These are phyloP conservation scores for Kwoniella dejecticola DNA, from an alignment of 768 basidiomycete species.

Conservation along the genomic window DNA sequence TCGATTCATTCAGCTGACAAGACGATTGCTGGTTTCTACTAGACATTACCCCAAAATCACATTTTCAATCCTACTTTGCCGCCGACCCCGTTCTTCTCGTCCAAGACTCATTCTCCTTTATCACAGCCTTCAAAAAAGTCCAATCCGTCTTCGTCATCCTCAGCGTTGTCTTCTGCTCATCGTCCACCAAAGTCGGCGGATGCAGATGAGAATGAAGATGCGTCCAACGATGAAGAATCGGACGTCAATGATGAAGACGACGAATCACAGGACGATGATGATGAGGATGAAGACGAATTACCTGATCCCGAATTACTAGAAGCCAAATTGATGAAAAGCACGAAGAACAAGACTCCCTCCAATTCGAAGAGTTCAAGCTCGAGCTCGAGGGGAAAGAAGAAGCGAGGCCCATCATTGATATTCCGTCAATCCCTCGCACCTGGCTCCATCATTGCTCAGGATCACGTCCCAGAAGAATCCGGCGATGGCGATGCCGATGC, in stretches of 20 bases:
- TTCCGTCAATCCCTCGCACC: slow-evolving; percentile 41
- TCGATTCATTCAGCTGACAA: slow-evolving; percentile 4
- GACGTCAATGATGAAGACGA: slow-evolving; percentile 22
- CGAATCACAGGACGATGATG: slow-evolving; percentile 19
- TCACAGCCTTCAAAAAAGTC: slow-evolving; percentile 7
- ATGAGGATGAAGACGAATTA: slow-evolving; percentile 38
- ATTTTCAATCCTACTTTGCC: slow-evolving; percentile 69
- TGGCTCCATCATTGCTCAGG: slow-evolving; percentile 3
- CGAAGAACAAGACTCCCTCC: slow-evolving; percentile 15
- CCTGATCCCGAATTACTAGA: slow-evolving; percentile 49
- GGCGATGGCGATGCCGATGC: background rate
- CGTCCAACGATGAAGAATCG: slow-evolving; percentile 7
- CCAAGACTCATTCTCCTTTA: slow-evolving; percentile 69
- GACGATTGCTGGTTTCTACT: background rate
- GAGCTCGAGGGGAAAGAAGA: slow-evolving; percentile 18
- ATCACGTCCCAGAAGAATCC: background rate
- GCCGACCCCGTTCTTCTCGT: slow-evolving; percentile 61
- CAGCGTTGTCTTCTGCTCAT: background rate
- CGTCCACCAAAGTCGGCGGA: slow-evolving; percentile 1
- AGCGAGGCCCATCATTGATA: slow-evolving; percentile 48
- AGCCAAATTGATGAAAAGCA: slow-evolving; percentile 24
- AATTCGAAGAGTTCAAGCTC: slow-evolving; percentile 2
- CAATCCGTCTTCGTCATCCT: slow-evolving; percentile 8
- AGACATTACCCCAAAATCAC: slow-evolving; percentile 42
- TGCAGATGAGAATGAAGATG: too few relatives aligned